Evolutionary conservation across 2,329 filamentous ascomycete genomes (phyloP).

Genomic region (Phialophora macrospora): DNA sequence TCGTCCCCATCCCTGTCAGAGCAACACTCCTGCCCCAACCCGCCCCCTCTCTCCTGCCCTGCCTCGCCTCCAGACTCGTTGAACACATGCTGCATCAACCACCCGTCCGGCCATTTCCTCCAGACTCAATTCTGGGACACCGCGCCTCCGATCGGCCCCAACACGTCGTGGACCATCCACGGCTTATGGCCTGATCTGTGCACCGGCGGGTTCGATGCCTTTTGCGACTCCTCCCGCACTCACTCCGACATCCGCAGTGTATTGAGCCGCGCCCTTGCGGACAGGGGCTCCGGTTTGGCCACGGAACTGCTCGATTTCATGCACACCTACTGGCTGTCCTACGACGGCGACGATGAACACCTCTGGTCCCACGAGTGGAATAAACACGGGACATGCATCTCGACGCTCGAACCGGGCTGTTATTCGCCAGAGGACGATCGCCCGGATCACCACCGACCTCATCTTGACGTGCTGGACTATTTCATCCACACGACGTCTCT

Average conservation of each 20-base stretch:
- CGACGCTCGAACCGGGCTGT: slow-evolving; percentile 68
- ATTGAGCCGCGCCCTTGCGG: slow-evolving; percentile 16
- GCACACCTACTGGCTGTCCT: slow-evolving; percentile 73
- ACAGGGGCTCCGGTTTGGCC: not conserved
- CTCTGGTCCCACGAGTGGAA: slow-evolving; percentile 78
- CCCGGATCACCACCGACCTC: not conserved
- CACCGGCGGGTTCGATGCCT: slow-evolving; percentile 70
- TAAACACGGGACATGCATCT: slow-evolving; percentile 73
- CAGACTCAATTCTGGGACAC: slow-evolving; percentile 81
- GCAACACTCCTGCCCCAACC: slow-evolving; percentile 26
- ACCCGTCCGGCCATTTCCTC: slow-evolving; percentile 71
- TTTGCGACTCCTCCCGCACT: slow-evolving; percentile 65
- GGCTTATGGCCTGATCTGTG: slow-evolving; percentile 73
- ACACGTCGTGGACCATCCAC: slow-evolving; percentile 75
- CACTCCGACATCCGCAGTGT: slow-evolving; percentile 68
- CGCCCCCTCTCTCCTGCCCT: slow-evolving; percentile 32
- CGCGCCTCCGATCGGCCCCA: slow-evolving; percentile 66
- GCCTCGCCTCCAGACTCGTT: slow-evolving; percentile 26
- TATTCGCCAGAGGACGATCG: slow-evolving; percentile 51
- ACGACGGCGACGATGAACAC: slow-evolving; percentile 64
- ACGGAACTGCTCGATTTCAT: slow-evolving; percentile 67
- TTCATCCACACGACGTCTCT: slow-evolving; percentile 69
- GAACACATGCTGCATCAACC: slow-evolving; percentile 75
- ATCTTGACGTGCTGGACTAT: slow-evolving; percentile 68
- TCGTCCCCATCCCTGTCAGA: not conserved